Percentiles rank a stretch among this genome's conserved stretches.
phyloP scores from a whole-genome alignment of 306 rosid genomes.

The Calophaca sinica region DNA sequence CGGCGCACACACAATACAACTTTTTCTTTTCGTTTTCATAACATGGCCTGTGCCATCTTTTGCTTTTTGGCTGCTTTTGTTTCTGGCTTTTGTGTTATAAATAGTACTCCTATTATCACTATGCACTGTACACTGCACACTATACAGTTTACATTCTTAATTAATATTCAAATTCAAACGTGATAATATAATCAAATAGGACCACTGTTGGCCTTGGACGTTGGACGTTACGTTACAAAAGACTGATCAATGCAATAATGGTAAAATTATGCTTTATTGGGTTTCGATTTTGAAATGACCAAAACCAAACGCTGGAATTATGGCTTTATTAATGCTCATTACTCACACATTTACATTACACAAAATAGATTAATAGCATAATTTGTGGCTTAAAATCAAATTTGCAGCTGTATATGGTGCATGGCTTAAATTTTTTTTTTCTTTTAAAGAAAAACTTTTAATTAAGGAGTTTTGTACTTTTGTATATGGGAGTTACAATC shows the following conservation, averaged over 20 bases:
- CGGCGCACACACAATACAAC: constrained; percentile 18
- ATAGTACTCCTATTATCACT: neutral
- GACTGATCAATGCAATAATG: neutral
- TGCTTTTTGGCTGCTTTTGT: constrained; percentile 61
- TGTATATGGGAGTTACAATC: constrained; percentile 19
- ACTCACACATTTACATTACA: constrained; percentile 37
- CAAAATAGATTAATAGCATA: neutral
- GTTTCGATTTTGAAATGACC: constrained; percentile 39
- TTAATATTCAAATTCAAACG: constrained; percentile 36
- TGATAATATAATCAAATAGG: constrained; percentile 33
- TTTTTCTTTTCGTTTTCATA: constrained; percentile 51
- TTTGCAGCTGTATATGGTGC: neutral
- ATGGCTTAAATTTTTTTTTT: neutral
- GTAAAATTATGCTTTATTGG: constrained; percentile 38
- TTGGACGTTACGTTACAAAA: constrained; percentile 35
- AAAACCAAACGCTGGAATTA: constrained; percentile 38
- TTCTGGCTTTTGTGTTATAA: constrained; percentile 42
- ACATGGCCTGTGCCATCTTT: constrained; percentile 46
- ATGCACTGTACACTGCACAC: neutral
- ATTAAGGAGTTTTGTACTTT: neutral
- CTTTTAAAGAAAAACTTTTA: neutral
- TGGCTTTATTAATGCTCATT: constrained; percentile 37
- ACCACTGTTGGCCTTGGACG: constrained; percentile 36
- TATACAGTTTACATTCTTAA: neutral
- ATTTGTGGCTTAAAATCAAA: constrained; percentile 7